phyloP scores from a whole-genome alignment of 1,139 yeast genomes.

The Diutina siamensis region DNA sequence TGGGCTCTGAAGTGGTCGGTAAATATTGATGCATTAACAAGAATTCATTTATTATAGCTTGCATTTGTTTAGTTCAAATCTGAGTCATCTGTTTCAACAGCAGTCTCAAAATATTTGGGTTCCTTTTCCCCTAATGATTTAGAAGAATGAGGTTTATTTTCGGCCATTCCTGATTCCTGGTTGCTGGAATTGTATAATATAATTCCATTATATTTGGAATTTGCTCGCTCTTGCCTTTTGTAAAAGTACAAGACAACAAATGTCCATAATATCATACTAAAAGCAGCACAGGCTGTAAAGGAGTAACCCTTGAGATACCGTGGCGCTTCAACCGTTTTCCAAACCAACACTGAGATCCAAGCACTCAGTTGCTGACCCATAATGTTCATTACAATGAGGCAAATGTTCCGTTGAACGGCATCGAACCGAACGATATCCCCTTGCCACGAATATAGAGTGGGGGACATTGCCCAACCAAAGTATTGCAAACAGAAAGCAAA shows the following conservation, averaged over 20 bases:
- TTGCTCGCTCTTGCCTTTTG: conserved; percentile 42
- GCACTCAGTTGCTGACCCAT: conserved; percentile 14
- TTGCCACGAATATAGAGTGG: conserved; percentile 36
- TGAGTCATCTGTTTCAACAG: too few species aligned
- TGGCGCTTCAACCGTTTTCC: conserved; percentile 15
- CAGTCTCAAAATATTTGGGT: too few species aligned
- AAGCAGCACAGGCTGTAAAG: conserved; percentile 8
- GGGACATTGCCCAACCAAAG: conserved; percentile 41
- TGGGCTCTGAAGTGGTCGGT: too few species aligned
- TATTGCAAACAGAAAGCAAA: conserved; percentile 16
- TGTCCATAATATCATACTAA: neutral
- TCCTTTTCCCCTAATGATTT: neutral
- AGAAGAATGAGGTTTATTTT: neutral
- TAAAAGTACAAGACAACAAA: conserved; percentile 39
- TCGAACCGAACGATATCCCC: conserved; percentile 34
- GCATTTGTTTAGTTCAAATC: too few species aligned
- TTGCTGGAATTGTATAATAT: conserved; percentile 30
- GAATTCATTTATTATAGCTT: too few species aligned
- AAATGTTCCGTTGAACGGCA: conserved; percentile 23
- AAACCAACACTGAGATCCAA: conserved; percentile 13
- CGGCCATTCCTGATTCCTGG: conserved; percentile 7
- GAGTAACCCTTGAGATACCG: conserved; percentile 12
- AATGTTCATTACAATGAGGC: conserved; percentile 14
- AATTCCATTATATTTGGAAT: conserved; percentile 43
- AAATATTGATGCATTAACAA: too few species aligned